Evolutionary conservation across 2,329 filamentous ascomycete species (phyloP).

Genomic region (Beauveria australis): DNA sequence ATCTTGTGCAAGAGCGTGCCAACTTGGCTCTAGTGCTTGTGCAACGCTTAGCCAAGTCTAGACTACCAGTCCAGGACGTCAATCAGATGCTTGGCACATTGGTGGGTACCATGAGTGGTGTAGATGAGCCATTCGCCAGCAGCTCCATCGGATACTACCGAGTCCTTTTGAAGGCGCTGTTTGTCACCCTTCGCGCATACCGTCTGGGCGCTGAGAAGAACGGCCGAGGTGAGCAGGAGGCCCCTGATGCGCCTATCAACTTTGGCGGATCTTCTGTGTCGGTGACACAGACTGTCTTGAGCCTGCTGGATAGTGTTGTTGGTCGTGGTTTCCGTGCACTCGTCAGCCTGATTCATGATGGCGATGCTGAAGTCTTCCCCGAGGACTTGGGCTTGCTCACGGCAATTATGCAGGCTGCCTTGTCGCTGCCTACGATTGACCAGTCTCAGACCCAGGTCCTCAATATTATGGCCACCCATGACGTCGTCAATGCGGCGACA

Average conservation of each 20-base stretch:
- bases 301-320: slow-evolving; percentile 72
- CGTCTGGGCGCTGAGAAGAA: slow-evolving; percentile 22
- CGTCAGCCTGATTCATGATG: slow-evolving; percentile 73
- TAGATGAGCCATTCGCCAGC: slow-evolving; percentile 45
- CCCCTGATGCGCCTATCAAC: slow-evolving; percentile 23
- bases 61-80: slow-evolving; percentile 41
- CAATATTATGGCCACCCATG: slow-evolving; percentile 60
- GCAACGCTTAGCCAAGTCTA: slow-evolving; percentile 63
- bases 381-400: slow-evolving; percentile 83
- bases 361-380: slow-evolving; percentile 52
- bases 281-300: slow-evolving; percentile 58
- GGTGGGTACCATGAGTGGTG: slow-evolving; percentile 42
- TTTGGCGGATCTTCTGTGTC: slow-evolving; percentile 32
- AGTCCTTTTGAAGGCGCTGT: slow-evolving; percentile 74
- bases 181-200: slow-evolving; percentile 67
- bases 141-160: slow-evolving; percentile 66
- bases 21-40: slow-evolving; percentile 76
- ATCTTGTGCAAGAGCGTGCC: slow-evolving; percentile 66
- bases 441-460: slow-evolving; percentile 64
- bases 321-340: slow-evolving; percentile 75
- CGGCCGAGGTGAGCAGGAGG: slow-evolving; percentile 7
- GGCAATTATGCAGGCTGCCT: slow-evolving; percentile 75
- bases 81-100: slow-evolving; percentile 43
- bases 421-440: slow-evolving; percentile 69
- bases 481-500: slow-evolving; percentile 70